Evolutionary conservation across 441 rosid genomes (phyloP), one percentile per base, ranked within the genome.

Genomic region (Croton setiger): DNA sequence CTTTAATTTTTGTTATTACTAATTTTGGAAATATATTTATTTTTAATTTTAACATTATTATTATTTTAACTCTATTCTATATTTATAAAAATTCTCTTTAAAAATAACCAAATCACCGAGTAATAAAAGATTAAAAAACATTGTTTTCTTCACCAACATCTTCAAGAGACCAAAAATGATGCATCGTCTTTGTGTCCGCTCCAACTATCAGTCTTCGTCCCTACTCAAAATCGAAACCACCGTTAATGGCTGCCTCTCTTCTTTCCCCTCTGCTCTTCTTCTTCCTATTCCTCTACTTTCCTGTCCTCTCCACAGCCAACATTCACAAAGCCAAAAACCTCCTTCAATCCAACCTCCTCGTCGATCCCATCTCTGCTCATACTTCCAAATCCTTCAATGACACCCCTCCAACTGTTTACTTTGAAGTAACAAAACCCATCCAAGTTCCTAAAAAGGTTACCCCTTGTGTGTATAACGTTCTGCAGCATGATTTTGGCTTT

Each of bases 391-490:
- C 33, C 20, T 64, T 63, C 48, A 72, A 65, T 68, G 37, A 61
- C 59, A 64, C 83, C 49, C 67, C 83, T 4, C 91, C 92, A 1
- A 85, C 86, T 39, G 78, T 71, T 57, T 91, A 64, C 87, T 93
- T 91, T 64, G 96, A 93, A 68, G 98, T 93, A 15, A 83, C 86
- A 66, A 84, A 76, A 73, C 96, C 96, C 55, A 86, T 88, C 58
- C n/a, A 64, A 10, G 67, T 75, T 48, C 97, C 93, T 20, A 55
- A 64, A 27, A 55, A 67, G 4, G 51, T 79, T 51, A 69, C 66
- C 41, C 91, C 91, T 1, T 93, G 92, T 80, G 71, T 84, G 0
- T 66, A 81, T 78, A 78, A 39, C 18, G 27, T 93, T 47, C 87
- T 93, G 74, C 87, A 60, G 33, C 96, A 91, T 63, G 90, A 87